phyloP scores from a whole-genome alignment of 169 alveolate species.

The Eimeria sp. region DNA sequence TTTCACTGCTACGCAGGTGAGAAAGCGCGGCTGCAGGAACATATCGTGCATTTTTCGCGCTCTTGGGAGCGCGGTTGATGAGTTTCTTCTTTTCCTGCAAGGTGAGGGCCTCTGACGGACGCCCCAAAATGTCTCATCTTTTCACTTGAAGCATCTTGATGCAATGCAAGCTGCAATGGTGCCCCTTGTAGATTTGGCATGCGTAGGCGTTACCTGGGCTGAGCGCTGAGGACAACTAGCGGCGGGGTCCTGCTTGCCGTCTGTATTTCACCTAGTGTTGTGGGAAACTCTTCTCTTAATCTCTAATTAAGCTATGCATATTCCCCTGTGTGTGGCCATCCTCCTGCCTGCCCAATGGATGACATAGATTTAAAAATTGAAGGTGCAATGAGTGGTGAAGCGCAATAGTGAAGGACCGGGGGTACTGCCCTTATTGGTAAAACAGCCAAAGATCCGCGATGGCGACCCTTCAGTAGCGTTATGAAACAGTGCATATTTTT shows the following conservation, averaged over 20 bases:
- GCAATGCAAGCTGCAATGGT: not conserved
- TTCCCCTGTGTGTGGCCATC: not conserved
- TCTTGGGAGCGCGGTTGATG: conserved; percentile 44
- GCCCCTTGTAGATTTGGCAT: not conserved
- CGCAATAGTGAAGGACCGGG: not conserved
- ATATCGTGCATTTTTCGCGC: conserved; percentile 13
- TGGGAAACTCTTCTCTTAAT: not conserved
- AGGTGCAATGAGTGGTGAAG: not conserved
- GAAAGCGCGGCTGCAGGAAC: conserved; percentile 54
- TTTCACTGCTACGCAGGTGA: conserved; percentile 7
- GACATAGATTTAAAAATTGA: not conserved
- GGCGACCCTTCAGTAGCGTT: not conserved
- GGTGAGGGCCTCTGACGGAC: not conserved
- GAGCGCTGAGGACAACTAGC: not conserved
- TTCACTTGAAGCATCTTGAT: not conserved
- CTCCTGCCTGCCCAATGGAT: not conserved
- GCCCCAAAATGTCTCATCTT: not conserved
- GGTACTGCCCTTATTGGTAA: not conserved
- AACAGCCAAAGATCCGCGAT: not conserved
- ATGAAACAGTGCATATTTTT: not conserved
- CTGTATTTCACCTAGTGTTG: not conserved
- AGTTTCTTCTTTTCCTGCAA: conserved; percentile 58
- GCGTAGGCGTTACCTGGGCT: not conserved
- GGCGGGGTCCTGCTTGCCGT: not conserved
- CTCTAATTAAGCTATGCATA: not conserved